A percentile compares a stretch with the other conserved stretches of the same genome.
Conservation (phyloP, 805 yeast species). For the Kazachstania kunashirensis region DNA sequence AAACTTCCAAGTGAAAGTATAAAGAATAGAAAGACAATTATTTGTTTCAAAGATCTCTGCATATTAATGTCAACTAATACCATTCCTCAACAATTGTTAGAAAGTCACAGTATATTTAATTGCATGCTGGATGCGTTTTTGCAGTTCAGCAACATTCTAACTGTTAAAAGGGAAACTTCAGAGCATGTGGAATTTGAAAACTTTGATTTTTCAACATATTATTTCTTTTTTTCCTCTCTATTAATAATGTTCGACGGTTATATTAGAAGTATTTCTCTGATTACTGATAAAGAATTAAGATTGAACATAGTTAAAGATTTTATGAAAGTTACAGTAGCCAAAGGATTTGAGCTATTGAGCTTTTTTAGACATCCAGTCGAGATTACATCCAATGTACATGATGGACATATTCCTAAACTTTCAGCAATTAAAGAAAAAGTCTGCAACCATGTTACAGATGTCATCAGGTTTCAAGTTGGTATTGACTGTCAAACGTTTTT, state of each 20-base stretch:
- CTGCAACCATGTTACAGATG: conserved; percentile 16
- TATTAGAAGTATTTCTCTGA: conserved; percentile 20
- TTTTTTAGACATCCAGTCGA: conserved; percentile 9
- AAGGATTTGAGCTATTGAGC: conserved; percentile 15
- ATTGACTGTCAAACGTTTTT: conserved; percentile 25
- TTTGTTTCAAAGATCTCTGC: conserved; percentile 43
- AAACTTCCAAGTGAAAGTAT: conserved; percentile 23
- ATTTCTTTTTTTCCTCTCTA: conserved; percentile 25
- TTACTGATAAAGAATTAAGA: conserved; percentile 16
- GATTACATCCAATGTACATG: not conserved
- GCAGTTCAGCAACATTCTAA: conserved; percentile 39
- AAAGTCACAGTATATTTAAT: conserved; percentile 10
- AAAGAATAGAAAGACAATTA: conserved; percentile 24
- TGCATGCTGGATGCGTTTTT: conserved; percentile 21
- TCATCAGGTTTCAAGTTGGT: conserved; percentile 26
- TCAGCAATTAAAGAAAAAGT: conserved; percentile 15
- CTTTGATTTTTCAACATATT: conserved; percentile 51
- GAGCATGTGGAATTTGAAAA: conserved; percentile 88
- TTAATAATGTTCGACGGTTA: conserved; percentile 27
- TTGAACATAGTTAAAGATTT: conserved; percentile 12
- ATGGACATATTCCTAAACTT: conserved; percentile 1
- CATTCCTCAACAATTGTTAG: conserved; percentile 34
- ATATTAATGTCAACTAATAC: conserved; percentile 65
- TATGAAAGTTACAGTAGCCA: conserved; percentile 10
- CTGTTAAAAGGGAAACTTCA: conserved; percentile 59